Evolutionary conservation across 2,329 filamentous ascomycete species (phyloP).

Genomic region (Bipolaris zeicola): DNA sequence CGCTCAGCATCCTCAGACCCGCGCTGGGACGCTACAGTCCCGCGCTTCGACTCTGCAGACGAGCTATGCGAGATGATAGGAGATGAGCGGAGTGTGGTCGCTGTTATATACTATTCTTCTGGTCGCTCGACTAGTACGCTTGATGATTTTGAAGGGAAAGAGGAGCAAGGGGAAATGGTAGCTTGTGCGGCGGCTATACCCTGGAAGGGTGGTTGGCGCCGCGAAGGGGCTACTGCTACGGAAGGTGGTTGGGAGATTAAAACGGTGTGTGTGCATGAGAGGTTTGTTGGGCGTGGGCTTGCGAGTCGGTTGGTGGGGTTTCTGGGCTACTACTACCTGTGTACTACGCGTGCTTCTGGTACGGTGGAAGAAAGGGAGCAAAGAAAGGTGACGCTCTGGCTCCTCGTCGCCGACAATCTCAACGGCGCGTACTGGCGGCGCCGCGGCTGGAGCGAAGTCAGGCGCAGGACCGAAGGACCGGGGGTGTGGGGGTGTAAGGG

Average conservation of each 20-base stretch:
- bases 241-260: conserved; percentile 40
- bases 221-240: conserved; percentile 17
- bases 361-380: background rate
- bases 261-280: conserved; percentile 29
- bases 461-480: conserved; percentile 11
- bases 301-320: conserved; percentile 18
- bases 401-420: conserved; percentile 30
- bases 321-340: background rate
- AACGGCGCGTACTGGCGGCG: conserved; percentile 37
- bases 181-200: conserved; percentile 31
- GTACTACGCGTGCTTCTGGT: too few relatives aligned
- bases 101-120: conserved; percentile 12
- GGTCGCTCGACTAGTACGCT: too few relatives aligned
- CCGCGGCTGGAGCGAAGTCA: conserved; percentile 28
- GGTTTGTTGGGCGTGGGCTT: conserved; percentile 29
- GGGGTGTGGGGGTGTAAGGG: conserved; percentile 28
- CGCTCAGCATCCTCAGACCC: conserved; percentile 17
- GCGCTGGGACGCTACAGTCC: conserved; percentile 22
- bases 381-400: conserved; percentile 25
- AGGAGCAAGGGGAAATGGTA: conserved; percentile 17
- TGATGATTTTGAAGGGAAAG: too few relatives aligned
- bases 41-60: conserved; percentile 22
- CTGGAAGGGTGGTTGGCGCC: conserved; percentile 31
- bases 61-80: conserved; percentile 22
- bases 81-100: conserved; percentile 16